phyloP scores from a whole-genome alignment of 495 filamentous ascomycete species.

The Trichoderma asperelloides region DNA sequence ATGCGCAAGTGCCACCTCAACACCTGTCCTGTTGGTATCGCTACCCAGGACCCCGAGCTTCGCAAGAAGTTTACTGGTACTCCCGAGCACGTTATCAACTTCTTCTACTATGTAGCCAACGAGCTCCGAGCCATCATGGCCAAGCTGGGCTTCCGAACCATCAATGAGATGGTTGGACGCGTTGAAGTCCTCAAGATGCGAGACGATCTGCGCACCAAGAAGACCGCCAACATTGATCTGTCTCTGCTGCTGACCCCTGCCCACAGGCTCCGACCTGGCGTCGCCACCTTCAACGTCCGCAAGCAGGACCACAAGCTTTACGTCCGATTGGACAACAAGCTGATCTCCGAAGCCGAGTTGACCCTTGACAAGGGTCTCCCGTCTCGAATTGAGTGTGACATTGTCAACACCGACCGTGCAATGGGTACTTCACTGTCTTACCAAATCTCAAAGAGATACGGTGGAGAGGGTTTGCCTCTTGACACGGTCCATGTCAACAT shows the following conservation, averaged over 20 bases:
- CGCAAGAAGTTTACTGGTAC: slow-evolving; percentile 92
- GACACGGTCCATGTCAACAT: slow-evolving; percentile 98
- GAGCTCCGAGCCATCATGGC: slow-evolving; percentile 99
- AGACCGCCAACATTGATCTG: slow-evolving; percentile 90
- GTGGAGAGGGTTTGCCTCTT: slow-evolving; percentile 81
- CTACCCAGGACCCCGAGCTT: slow-evolving; percentile 91
- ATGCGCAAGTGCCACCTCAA: slow-evolving; percentile 78
- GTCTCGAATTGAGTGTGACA: slow-evolving; percentile 91
- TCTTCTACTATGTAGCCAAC: slow-evolving; percentile 98
- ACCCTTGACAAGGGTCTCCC: slow-evolving; percentile 94
- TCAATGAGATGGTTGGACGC: slow-evolving; percentile 98
- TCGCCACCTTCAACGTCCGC: slow-evolving; percentile 96
- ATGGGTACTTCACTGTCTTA: slow-evolving; percentile 95
- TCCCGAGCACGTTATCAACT: slow-evolving; percentile 98
- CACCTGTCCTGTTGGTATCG: slow-evolving; percentile 94
- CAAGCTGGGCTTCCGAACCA: slow-evolving; percentile 83
- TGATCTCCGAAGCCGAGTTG: slow-evolving; percentile 94
- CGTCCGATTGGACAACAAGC: slow-evolving; percentile 93
- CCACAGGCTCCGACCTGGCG: slow-evolving; percentile 90
- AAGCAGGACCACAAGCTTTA: slow-evolving; percentile 96
- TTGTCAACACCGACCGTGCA: slow-evolving; percentile 95
- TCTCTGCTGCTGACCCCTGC: slow-evolving; percentile 94
- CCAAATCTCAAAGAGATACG: slow-evolving; percentile 88
- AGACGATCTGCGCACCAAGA: slow-evolving; percentile 78
- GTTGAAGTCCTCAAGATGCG: slow-evolving; percentile 80